phyloP scores from a whole-genome alignment of 208 protist species.

The Leptomonas pyrrhocoris region DNA sequence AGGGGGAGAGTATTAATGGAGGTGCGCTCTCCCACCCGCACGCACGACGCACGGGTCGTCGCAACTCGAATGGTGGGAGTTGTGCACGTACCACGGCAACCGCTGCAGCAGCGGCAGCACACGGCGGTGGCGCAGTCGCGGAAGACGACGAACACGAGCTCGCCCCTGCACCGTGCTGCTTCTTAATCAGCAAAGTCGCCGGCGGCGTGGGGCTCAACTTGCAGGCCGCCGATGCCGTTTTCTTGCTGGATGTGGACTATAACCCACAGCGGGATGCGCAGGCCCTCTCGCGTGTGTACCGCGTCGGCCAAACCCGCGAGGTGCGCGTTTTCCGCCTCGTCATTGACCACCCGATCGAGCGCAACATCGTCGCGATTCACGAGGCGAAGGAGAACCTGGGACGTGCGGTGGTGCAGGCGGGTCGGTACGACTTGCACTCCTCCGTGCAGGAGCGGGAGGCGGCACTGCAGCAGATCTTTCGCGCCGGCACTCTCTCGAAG shows the following conservation, averaged over 20 bases:
- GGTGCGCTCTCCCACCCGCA: not conserved
- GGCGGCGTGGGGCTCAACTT: slow-evolving; percentile 97
- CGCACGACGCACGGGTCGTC: not conserved
- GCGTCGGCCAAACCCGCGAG: slow-evolving; percentile 95
- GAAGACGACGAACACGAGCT: not conserved
- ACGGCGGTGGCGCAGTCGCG: not conserved
- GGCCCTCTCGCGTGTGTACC: slow-evolving; percentile 94
- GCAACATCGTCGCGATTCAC: slow-evolving; percentile 37
- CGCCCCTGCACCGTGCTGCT: slow-evolving; percentile 51
- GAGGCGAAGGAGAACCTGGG: slow-evolving; percentile 50
- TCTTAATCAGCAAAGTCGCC: slow-evolving; percentile 95
- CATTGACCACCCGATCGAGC: slow-evolving; percentile 47
- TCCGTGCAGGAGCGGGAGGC: slow-evolving; percentile 47
- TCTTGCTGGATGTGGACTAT: slow-evolving; percentile 97
- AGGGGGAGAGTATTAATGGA: not conserved
- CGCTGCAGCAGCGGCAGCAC: not conserved
- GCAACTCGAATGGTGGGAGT: not conserved
- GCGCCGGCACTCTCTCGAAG: slow-evolving; percentile 15
- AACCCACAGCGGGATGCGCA: slow-evolving; percentile 96
- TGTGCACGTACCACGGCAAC: not conserved
- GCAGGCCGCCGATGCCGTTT: slow-evolving; percentile 95
- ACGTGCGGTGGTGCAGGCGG: slow-evolving; percentile 51
- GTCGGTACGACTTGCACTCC: slow-evolving; percentile 47
- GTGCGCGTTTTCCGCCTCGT: slow-evolving; percentile 95
- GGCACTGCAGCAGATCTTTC: slow-evolving; percentile 40